Base-by-base conservation (phyloP, 257 asterid species). In the Solanum chiquidenum region DNA sequence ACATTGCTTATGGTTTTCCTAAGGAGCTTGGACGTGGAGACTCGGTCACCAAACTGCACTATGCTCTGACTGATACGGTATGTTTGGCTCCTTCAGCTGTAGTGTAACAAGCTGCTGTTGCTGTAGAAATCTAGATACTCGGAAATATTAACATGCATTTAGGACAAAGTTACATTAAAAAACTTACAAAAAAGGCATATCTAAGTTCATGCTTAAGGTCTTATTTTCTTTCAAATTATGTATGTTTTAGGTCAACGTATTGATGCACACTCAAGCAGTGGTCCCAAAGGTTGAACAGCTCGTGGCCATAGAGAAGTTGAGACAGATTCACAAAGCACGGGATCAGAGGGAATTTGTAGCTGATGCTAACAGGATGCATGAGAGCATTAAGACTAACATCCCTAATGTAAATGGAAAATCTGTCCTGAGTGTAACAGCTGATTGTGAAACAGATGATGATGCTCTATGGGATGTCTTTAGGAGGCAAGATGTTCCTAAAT, bases 391-490 rank as follows among this genome's bases (percentile, higher is more conserved):
- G 46, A 42, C 13, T 42, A 42, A 42, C 13, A 42, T 42, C 0
- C 46, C 46, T 42, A 42, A 42, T 42, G 13, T 42, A 42, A 42
- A 42, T 42, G 46, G 46, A 42, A 42, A 42, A 42, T 42, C 13
- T 42, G 46, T 42, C 46, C 46, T 1, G 46, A 42, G 46, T 42
- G 46, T 42, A 1, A 42, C 46, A 42, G 46, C 46, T 42, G 46
- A 42, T 42, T 42, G 46, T 42, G 46, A 40, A 40, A 40, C 90
- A 83, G 93, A 91, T 62, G 93, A 93, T 80, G 98, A 94, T 90
- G 99, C 98, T 87, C 88, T 95, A 33, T 96, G 98, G 98, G 99
- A 96, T 90, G 94, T 96, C 31, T 96, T 94, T 90, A 92, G 98
- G 92, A 94, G 96, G 91, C 88, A 95, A 88, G 99, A 95, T 55